A percentile compares a stretch with the other conserved stretches of the same genome.
Conservation (phyloP, 2,329 filamentous ascomycete genomes). For the Ophiostoma perfectum region DNA sequence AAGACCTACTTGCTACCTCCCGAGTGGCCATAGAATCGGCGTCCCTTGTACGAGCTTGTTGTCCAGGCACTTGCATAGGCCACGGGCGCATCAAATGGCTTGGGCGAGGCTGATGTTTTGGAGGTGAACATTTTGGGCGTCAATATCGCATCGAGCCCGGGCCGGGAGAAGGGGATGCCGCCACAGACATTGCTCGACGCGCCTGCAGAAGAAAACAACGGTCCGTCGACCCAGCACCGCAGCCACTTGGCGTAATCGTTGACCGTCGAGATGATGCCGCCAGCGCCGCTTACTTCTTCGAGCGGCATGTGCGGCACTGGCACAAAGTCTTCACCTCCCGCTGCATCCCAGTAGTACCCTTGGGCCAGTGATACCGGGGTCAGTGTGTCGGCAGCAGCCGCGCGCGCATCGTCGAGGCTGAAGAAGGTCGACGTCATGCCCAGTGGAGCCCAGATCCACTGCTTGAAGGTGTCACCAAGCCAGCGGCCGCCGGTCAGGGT, state of each 20-base stretch:
- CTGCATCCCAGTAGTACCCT: conserved; percentile 40
- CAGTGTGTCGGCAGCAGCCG: conserved; percentile 26
- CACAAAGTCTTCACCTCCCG: conserved; percentile 30
- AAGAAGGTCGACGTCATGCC: conserved; percentile 41
- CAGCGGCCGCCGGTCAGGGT: conserved; percentile 34
- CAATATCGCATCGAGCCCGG: conserved; percentile 34
- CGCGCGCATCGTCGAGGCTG: conserved; percentile 32
- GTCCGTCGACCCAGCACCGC: conserved; percentile 40
- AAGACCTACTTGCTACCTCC: conserved; percentile 37
- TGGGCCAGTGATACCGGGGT: conserved; percentile 33
- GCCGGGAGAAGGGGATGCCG: conserved; percentile 34
- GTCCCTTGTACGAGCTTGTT: conserved; percentile 38
- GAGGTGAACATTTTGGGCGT: conserved; percentile 32
- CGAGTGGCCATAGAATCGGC: conserved; percentile 39
- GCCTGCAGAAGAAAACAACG: conserved; percentile 4
- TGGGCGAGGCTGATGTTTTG: conserved; percentile 21
- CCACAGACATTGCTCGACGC: conserved; percentile 19
- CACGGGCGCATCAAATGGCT: conserved; percentile 32
- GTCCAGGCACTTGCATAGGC: conserved; percentile 41
- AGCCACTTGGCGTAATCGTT: conserved; percentile 50
- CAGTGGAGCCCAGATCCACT: conserved; percentile 41
- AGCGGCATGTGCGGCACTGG: conserved; percentile 30
- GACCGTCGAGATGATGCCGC: conserved; percentile 42
- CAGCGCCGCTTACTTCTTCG: conserved; percentile 38
- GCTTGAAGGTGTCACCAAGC: conserved; percentile 38